Base-by-base conservation (phyloP, 495 filamentous ascomycete genomes). In the Delitschia confertaspora region DNA sequence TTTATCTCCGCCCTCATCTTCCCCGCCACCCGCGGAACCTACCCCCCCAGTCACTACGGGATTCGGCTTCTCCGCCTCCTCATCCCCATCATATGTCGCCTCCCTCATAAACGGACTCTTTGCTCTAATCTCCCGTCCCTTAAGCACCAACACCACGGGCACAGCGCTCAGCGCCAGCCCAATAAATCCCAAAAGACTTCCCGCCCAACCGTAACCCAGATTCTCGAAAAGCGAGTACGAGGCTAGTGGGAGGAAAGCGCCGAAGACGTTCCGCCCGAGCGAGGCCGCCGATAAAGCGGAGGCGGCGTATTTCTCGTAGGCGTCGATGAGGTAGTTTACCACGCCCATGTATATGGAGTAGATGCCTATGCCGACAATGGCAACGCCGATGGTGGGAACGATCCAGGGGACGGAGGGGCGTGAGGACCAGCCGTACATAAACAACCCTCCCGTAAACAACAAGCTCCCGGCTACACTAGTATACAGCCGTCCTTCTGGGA, bases 321-420 rank as follows among this genome's bases (percentile, higher is more conserved):
- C 65, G 37, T 71, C 68, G 10, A 64, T 64, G 19, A 71, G 56
- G 40, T 70, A 71, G 54, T 69, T 71, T 13, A 66, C 44, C 51
- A 69, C 64, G 3, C 65, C 65, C 66, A 69, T 67, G 55, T 69
- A 70, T 20, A 69, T 69, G 17, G 65, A 43, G 18, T 65, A 51
- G 21, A 61, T 36, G n/a, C 56, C 60, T 1, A 62, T 11, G 14
- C 61, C 60, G 20, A 62, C 48, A 13, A 61, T 39, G 16, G 43
- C 30, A 3, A 58, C 58, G 6, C 55, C 58, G 19, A 62, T 42
- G 5, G 61, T 45, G 4, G 60, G 60, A 7, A 57, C 55, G n/a
- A 56, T 57, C 60, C 61, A 64, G 29, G 58, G 58, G 13, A 57
- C 34, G 4, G 49, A 14, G 22, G 49, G 46, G 22, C 52, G 42